phyloP scores from a whole-genome alignment of 2,329 filamentous ascomycete genomes.

The Exophiala alcalophila region DNA sequence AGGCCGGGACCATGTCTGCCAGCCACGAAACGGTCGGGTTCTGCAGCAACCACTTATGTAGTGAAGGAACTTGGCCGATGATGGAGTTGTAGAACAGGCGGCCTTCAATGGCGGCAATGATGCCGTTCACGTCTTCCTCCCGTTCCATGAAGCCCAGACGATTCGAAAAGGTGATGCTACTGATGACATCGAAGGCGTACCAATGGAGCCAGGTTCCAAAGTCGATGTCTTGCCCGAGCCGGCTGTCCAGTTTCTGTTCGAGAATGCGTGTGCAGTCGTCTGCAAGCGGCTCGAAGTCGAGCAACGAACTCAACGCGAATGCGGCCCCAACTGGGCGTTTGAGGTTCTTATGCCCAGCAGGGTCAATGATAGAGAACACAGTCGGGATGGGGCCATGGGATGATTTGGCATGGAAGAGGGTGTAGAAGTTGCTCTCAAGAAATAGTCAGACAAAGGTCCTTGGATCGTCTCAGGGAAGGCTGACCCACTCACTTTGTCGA shows the following conservation, averaged over 20 bases:
- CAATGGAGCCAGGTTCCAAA: conserved; percentile 37
- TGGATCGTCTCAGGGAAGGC: conserved; percentile 29
- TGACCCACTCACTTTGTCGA: conserved; percentile 29
- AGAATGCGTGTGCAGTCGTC: conserved; percentile 30
- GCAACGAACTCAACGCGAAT: conserved; percentile 43
- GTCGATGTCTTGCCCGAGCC: conserved; percentile 29
- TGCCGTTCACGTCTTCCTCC: conserved; percentile 36
- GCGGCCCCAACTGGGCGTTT: conserved; percentile 40
- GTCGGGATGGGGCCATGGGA: conserved; percentile 31
- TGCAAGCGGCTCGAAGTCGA: conserved; percentile 40
- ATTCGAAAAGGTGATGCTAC: conserved; percentile 37
- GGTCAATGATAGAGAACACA: conserved; percentile 42
- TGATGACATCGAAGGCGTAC: conserved; percentile 40
- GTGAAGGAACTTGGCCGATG: conserved; percentile 18
- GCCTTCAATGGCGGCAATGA: conserved; percentile 33
- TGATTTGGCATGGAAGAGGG: conserved; percentile 20
- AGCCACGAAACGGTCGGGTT: conserved; percentile 13
- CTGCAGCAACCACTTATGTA: conserved; percentile 19
- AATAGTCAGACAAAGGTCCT: conserved; percentile 1
- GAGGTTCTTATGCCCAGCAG: conserved; percentile 41
- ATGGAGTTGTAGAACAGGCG: conserved; percentile 22
- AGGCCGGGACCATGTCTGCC: conserved; percentile 14
- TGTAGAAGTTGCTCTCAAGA: conserved; percentile 24
- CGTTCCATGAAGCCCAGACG: conserved; percentile 37
- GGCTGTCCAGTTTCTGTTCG: conserved; percentile 18